Evolutionary conservation across 2,329 filamentous ascomycete genomes (phyloP).

Genomic region (Aspergillus candidus): DNA sequence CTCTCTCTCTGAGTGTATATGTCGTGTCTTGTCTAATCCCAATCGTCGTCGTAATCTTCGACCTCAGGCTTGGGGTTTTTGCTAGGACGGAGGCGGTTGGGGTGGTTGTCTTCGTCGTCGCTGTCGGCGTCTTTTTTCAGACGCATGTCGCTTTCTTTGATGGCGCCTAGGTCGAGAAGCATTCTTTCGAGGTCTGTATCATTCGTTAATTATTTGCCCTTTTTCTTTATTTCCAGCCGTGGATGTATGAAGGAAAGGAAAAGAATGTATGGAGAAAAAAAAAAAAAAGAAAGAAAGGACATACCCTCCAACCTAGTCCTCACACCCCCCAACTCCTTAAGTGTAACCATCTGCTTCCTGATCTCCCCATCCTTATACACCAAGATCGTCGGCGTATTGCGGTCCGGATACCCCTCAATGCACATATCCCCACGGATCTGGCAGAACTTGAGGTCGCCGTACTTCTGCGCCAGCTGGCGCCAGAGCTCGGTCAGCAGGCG

Average conservation of each 20-base stretch:
- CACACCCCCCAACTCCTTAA: conserved; percentile 69
- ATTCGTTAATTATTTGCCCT: neutral
- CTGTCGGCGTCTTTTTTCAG: conserved; percentile 56
- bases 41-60: conserved; percentile 50
- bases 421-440: conserved; percentile 89
- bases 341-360: conserved; percentile 81
- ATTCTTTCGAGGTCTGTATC: conserved; percentile 66
- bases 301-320: conserved; percentile 58
- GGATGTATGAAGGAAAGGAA: conserved; percentile 1
- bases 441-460: conserved; percentile 94
- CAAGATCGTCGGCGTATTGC: conserved; percentile 88
- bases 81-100: conserved; percentile 41
- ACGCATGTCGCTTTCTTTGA: conserved; percentile 72
- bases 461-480: conserved; percentile 75
- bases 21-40: conserved; percentile 42
- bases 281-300: conserved; percentile 4
- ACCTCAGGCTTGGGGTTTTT: conserved; percentile 37
- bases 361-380: conserved; percentile 93
- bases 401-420: conserved; percentile 92
- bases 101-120: conserved; percentile 39
- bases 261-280: neutral
- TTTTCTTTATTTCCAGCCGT: too few relatives aligned
- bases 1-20: neutral
- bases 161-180: conserved; percentile 73
- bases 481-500: conserved; percentile 77